Percentiles rank a stretch among this genome's conserved stretches.
Conservation (phyloP, 169 alveolate species). For the Neospora caninum region DNA sequence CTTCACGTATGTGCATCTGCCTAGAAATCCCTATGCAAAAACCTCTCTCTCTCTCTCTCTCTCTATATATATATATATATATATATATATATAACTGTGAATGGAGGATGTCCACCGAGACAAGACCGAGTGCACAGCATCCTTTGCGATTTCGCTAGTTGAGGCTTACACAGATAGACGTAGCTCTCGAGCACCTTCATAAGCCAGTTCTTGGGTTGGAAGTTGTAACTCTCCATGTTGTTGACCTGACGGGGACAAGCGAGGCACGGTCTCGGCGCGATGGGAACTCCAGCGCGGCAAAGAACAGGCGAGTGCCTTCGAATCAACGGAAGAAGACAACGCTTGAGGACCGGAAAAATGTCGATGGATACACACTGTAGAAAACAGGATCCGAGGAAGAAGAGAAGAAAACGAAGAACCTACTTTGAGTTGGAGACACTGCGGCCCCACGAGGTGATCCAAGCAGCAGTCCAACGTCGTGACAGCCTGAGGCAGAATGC, state of each 20-base stretch:
- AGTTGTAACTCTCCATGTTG: constrained; percentile 85
- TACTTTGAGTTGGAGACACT: constrained; percentile 84
- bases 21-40: no score
- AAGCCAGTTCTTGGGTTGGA: constrained; percentile 82
- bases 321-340: no score
- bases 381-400: background rate
- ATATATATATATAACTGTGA: background rate
- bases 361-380: background rate
- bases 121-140: no score
- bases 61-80: background rate
- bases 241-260: no score
- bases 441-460: constrained; percentile 89
- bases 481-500: constrained; percentile 75
- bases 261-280: no score
- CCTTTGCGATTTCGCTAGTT: no score
- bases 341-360: no score
- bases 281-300: no score
- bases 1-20: no score
- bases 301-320: no score
- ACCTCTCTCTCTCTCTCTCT: no score
- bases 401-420: background rate
- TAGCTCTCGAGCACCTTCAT: constrained; percentile 68
- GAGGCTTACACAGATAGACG: constrained; percentile 70
- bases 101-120: background rate
- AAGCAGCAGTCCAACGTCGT: constrained; percentile 89